phyloP scores from a whole-genome alignment of 371 early-diverging fungal genomes.

The Lichtheimia ornata region DNA sequence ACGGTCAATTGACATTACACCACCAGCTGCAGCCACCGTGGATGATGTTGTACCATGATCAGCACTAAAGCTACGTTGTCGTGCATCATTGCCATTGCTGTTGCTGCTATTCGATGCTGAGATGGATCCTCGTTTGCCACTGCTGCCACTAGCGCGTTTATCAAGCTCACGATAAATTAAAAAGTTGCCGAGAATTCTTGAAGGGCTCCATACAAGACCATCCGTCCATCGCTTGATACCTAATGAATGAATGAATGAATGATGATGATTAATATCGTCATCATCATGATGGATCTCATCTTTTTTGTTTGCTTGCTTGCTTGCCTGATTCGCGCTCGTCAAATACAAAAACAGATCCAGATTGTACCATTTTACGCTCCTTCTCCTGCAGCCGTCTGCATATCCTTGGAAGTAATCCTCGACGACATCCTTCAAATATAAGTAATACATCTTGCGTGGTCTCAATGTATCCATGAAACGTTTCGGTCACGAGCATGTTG shows the following conservation, averaged over 20 bases:
- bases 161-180: conserved; percentile 64
- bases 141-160: conserved; percentile 30
- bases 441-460: conserved; percentile 75
- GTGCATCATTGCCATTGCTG: conserved; percentile 4
- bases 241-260: too few species aligned
- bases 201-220: conserved; percentile 70
- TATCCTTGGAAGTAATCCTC: conserved; percentile 62
- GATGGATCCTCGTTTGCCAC: conserved; percentile 22
- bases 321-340: conserved; percentile 77
- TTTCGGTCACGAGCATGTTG: conserved; percentile 48
- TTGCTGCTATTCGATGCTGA: conserved; percentile 6
- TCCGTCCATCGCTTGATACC: conserved; percentile 82
- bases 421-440: conserved; percentile 76
- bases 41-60: conserved; percentile 17
- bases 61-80: conserved; percentile 29
- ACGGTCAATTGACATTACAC: conserved; percentile 23
- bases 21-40: conserved; percentile 15
- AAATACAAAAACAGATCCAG: conserved; percentile 78
- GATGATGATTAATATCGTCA: neutral
- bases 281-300: neutral
- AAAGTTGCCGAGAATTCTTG: conserved; percentile 67
- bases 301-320: neutral
- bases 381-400: conserved; percentile 70
- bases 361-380: conserved; percentile 66
- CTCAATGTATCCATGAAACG: conserved; percentile 72